Evolutionary conservation across 208 protist genomes (phyloP), one percentile per base, ranked within the genome.

Genomic region (Angomonas deanei): DNA sequence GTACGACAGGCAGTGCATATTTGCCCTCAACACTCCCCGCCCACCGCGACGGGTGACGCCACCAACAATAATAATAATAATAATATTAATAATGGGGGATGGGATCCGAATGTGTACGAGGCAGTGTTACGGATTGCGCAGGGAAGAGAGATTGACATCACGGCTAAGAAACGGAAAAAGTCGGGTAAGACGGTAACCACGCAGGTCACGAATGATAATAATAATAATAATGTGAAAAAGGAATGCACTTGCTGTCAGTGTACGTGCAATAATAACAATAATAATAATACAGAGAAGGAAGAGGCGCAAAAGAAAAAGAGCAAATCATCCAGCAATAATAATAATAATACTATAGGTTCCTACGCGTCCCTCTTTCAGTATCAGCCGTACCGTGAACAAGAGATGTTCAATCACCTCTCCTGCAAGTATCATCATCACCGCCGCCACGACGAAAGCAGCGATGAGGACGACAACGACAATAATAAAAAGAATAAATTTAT

Each of bases 91-190:
- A 15, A n/a, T 15, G 36, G 36, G 36, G 39, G 17, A 1, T 68
- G 70, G 64, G 52, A 72, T 10, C 42, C 63, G 2, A 57, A 64
- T n/a, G 21, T 66, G 10, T 57, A 66, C 57, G 69, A 59, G 0
- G 55, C 64, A 15, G 56, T 84, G 47, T 17, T 76, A 17, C 73
- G 70, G 0, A 33, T 84, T 8, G 73, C 70, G 11, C 32, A 72
- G 27, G 54, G 78, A 54, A 61, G 60, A 15, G 84, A 87, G 23
- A 76, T 91, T 0, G 84, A 91, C 59, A 86, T 91, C 65, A 91
- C 84, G 0, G 62, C 55, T 2, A 75, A 74, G 0, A 42, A 42
- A 42, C 36, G 15, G 11, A 42, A 42, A 42, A 42, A 42, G 15
- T 8, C 8, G 36, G 36, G 15, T 8, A 42, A 42, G 11, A 42